Evolutionary conservation across 768 basidiomycete genomes (phyloP), one percentile per base, ranked within the genome.

Genomic region (Vishniacozyma victoriae): DNA sequence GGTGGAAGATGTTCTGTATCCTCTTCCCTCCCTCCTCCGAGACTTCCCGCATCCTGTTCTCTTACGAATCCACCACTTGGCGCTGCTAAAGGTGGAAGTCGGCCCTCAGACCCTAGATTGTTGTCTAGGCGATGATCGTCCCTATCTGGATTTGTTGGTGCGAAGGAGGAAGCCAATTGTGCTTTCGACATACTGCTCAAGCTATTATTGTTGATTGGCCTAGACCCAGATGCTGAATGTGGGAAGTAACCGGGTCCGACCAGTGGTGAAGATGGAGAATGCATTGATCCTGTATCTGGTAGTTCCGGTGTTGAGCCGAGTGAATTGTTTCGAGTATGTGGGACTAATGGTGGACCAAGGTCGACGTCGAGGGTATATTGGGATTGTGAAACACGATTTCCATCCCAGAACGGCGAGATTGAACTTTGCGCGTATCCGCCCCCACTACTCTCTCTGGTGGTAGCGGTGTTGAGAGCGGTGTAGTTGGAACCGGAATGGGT

Each of bases 1-100:
- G 64, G 64, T 18, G 64, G 64, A 11, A 67, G 48, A 39, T 67
- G 61, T 40, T 63, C 64, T 3, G 61, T 52, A 14, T 49, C 50
- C 18, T 31, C n/a, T 39, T n/a, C 40, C 52, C 16, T 18, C n/a
- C 12, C 35, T 43, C 33, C 5, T 15, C 18, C n/a, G 12, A 20
- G 23, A 29, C 4, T 14, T 9, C 64, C 64, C 1, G 64, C 64
- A 54, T 67, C 64, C 41, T 63, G 58, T 36, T 67, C 61, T 25
- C 52, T 35, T 29, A 53, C 46, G 41, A 63, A 59, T 15, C 64
- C 64, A 16, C 61, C 61, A 13, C 37, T 25, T 13, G 64, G 64
- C 7, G 55, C 52, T 35, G 52, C 47, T 23, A 48, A 47, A 12
- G 59, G 52, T 5, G 56, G 64, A 25, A 45, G 39, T 26, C 50